phyloP scores from a whole-genome alignment of 208 protist species.

The Acanthamoeba royreba region DNA sequence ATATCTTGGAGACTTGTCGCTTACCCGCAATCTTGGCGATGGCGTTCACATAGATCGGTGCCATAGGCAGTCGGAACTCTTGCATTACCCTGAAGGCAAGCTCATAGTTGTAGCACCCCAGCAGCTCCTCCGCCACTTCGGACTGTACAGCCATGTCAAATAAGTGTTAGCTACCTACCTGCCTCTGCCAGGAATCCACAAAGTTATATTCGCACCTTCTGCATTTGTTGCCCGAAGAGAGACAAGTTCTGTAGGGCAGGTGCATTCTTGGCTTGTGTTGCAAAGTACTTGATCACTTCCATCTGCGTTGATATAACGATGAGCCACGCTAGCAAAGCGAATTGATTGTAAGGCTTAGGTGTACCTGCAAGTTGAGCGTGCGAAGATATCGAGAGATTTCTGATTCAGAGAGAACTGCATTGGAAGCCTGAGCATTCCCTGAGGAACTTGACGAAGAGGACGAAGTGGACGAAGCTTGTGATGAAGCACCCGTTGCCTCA shows the following conservation, averaged over 20 bases:
- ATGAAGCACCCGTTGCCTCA: not conserved
- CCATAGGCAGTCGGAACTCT: conserved; percentile 52
- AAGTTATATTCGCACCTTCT: not conserved
- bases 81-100: conserved; percentile 59
- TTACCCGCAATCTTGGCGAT: conserved; percentile 39
- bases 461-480: not conserved
- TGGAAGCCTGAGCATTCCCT: not conserved
- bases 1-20: conserved; percentile 37
- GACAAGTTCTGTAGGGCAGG: not conserved
- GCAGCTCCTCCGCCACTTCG: conserved; percentile 49
- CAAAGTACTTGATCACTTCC: not conserved
- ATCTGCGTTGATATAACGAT: not conserved
- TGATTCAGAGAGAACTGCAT: not conserved
- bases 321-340: no score
- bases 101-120: conserved; percentile 51
- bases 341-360: no score
- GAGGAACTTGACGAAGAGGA: not conserved
- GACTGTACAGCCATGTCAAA: no score
- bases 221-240: not conserved
- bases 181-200: no score
- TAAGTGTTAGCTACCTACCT: no score
- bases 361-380: not conserved
- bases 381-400: not conserved
- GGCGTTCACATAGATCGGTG: conserved; percentile 50
- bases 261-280: not conserved